Evolutionary conservation across 2,329 filamentous ascomycete genomes (phyloP), one percentile per base, ranked within the genome.

Genomic region (Fusarium vanettenii): DNA sequence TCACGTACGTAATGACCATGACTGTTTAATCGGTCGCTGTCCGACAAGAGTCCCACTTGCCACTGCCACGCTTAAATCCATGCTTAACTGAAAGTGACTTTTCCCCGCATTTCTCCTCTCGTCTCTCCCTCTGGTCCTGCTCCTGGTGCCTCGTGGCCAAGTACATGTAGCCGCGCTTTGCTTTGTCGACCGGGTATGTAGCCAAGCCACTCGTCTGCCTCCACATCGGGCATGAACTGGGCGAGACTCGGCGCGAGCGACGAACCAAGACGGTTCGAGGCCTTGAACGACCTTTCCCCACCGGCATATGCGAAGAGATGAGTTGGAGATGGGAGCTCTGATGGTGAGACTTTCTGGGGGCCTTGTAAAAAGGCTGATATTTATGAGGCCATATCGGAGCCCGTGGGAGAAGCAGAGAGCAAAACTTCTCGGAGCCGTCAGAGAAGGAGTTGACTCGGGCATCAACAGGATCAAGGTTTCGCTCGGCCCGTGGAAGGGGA

Each of bases 11-110:
- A 52, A 60, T 56, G 25, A 6, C 20, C 56, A 55, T 55, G 45
- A 55, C 64, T 31, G 25, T 18, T 20, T 25, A 25, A 63, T 73
- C 71, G 72, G 71, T 16, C 72, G 63, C n/a, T 59, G 29, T 70
- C 69, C 69, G 69, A 61, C 35, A 35, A 22, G 6, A 37, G 25
- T 39, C 35, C 62, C 37, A 57, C 41, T 33, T 43, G 60, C 25
- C 45, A 63, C 63, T 20, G 37, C 33, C 57, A 66, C 62, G 72
- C 72, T 75, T 75, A 75, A 74, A 67, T 59, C 69, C 72, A 74
- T 73, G 72, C 72, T 75, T 52, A 52, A 52, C 48, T 52, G 27
- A 18, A 52, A 52, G 48, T 52, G 48, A 31, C 27, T 52, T 52
- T 31, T 20, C 48, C 48, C 48, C 48, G 48, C 48, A 52, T 29